Percentiles rank a stretch among this genome's conserved stretches.
These are phyloP conservation scores for Allium sativum DNA, from an alignment of 106 monocot species.

Conservation along the genomic window DNA sequence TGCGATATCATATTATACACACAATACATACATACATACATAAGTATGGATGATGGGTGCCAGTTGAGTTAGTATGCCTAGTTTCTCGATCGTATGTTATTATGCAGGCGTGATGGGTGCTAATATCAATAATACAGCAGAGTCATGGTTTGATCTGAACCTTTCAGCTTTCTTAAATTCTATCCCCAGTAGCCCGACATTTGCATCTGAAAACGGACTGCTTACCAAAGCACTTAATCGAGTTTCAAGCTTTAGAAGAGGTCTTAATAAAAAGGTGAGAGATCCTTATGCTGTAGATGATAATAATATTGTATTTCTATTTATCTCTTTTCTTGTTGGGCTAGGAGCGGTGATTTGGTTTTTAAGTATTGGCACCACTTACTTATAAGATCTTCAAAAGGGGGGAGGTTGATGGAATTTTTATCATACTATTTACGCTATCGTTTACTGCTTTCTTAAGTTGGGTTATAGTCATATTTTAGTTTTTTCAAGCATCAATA, in stretches of 20 bases:
- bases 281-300: constrained; percentile 1
- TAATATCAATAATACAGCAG: constrained; percentile 10
- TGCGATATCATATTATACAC: constrained; percentile 5
- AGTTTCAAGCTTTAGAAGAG: constrained; percentile 63
- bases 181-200: constrained; percentile 70
- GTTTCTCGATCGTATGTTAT: constrained; percentile 18
- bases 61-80: too few species aligned
- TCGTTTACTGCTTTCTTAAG: too few species aligned
- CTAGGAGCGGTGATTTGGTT: constrained; percentile 59
- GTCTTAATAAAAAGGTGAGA: constrained; percentile 3
- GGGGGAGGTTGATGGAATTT: too few species aligned
- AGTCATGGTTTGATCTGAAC: constrained; percentile 43
- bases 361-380: constrained; percentile 31
- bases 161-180: constrained; percentile 45
- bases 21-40: too few species aligned
- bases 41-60: too few species aligned
- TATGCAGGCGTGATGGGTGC: constrained; percentile 19
- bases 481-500: too few species aligned
- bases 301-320: constrained; percentile 41
- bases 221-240: constrained; percentile 51
- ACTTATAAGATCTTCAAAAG: too few species aligned
- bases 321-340: constrained; percentile 56
- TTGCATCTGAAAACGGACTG: constrained; percentile 55
- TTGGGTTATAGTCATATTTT: too few species aligned
- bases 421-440: too few species aligned